Conservation (phyloP, 805 yeast genomes). For the Candida lessepsii region DNA sequence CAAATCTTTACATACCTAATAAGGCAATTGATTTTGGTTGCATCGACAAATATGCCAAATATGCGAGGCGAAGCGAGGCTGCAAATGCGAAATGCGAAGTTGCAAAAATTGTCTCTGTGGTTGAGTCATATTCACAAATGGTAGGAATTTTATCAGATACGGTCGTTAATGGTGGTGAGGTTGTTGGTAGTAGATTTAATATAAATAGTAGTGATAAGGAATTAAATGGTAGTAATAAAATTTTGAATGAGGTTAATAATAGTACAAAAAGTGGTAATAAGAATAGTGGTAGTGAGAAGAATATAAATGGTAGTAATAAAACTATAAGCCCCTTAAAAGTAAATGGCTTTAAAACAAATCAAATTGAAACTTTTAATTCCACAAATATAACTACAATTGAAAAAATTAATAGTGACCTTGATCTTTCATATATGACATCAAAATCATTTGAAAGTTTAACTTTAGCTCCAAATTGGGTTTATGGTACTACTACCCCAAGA, state of each 20-base stretch:
- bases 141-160: too few relatives aligned
- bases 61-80: neutral
- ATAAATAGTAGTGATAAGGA: too few relatives aligned
- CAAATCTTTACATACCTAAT: conserved; percentile 26
- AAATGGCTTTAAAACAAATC: too few relatives aligned
- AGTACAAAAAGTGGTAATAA: too few relatives aligned
- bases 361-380: too few relatives aligned
- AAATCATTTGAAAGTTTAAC: conserved; percentile 8
- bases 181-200: too few relatives aligned
- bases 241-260: too few relatives aligned
- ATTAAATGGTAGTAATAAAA: too few relatives aligned
- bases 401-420: conserved; percentile 11
- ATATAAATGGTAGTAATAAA: neutral
- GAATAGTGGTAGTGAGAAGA: too few relatives aligned
- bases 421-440: conserved; percentile 1
- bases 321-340: too few relatives aligned
- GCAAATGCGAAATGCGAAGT: neutral
- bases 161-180: too few relatives aligned
- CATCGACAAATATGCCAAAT: conserved; percentile 27
- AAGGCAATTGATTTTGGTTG: conserved; percentile 37
- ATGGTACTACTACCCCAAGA: conserved; percentile 10
- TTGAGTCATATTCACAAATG: conserved; percentile 3
- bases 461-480: conserved; percentile 14
- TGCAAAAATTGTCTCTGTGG: neutral
- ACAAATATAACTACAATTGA: conserved; percentile 7